Conservation (phyloP, 2,329 filamentous ascomycete species). For the Aspergillus glaucus region DNA sequence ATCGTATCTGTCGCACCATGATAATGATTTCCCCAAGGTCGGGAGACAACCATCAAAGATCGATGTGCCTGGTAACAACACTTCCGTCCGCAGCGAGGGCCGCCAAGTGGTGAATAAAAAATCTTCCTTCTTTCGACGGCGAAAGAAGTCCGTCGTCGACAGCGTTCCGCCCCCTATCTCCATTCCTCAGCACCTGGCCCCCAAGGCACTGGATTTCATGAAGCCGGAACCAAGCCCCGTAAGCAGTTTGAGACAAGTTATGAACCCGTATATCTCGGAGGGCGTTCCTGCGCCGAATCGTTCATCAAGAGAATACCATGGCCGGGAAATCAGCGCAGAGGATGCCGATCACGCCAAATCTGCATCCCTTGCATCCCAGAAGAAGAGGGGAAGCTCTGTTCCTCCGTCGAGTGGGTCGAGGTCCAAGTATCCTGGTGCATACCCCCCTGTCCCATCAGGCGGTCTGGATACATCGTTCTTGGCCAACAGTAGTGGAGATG, state of each 20-base stretch:
- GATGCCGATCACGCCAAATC: constrained; percentile 13
- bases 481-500: constrained; percentile 30
- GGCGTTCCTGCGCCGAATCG: constrained; percentile 13
- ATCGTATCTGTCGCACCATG: constrained; percentile 18
- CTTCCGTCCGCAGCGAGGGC: constrained; percentile 25
- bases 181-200: constrained; percentile 39
- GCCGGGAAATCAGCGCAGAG: constrained; percentile 13
- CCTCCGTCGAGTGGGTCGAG: constrained; percentile 17
- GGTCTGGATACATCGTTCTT: constrained; percentile 27
- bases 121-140: constrained; percentile 86
- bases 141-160: constrained; percentile 83
- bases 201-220: constrained; percentile 25
- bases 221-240: constrained; percentile 54
- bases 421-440: constrained; percentile 20
- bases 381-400: constrained; percentile 20
- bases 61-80: constrained; percentile 13
- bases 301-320: constrained; percentile 17
- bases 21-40: constrained; percentile 19
- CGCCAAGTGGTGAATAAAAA: constrained; percentile 73
- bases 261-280: constrained; percentile 71
- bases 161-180: constrained; percentile 53
- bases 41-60: constrained; percentile 23
- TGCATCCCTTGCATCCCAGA: constrained; percentile 13
- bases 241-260: constrained; percentile 76
- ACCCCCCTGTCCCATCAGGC: constrained; percentile 18